phyloP scores from a whole-genome alignment of 2,329 filamentous ascomycete species.

The Aspergillus sp. region DNA sequence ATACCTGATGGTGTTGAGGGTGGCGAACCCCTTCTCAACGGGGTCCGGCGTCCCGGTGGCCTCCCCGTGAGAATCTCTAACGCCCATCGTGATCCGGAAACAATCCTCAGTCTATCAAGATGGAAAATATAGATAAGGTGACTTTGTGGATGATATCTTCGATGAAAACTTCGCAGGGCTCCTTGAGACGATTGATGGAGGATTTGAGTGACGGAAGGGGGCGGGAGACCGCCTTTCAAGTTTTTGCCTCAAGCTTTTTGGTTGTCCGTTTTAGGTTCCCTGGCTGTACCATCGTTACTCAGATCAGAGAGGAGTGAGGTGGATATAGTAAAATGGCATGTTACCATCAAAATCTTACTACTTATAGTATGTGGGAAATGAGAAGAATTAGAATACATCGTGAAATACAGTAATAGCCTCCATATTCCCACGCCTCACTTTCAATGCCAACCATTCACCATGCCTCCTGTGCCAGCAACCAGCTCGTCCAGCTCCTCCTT shows the following conservation, averaged over 20 bases:
- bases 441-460: constrained; percentile 43
- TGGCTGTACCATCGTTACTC: neutral
- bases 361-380: neutral
- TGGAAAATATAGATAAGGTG: constrained; percentile 9
- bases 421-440: neutral
- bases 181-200: constrained; percentile 15
- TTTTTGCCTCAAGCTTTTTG: constrained; percentile 5
- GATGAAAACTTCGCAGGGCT: constrained; percentile 14
- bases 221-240: constrained; percentile 22
- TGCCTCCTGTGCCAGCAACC: constrained; percentile 29
- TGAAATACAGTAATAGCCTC: constrained; percentile 5
- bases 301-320: too few relatives aligned
- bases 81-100: constrained; percentile 49
- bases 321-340: neutral
- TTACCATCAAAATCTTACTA: neutral
- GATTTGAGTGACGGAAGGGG: constrained; percentile 13
- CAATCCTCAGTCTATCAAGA: neutral
- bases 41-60: constrained; percentile 57
- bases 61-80: constrained; percentile 55
- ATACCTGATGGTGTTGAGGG: constrained; percentile 76
- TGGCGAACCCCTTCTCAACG: constrained; percentile 77
- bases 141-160: constrained; percentile 3
- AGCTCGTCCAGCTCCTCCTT: constrained; percentile 76
- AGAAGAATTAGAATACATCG: constrained; percentile 14
- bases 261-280: constrained; percentile 19